A percentile compares a stretch with the other conserved stretches of the same genome.
These are phyloP conservation scores for Actinomortierella wolfii DNA, from an alignment of 371 early-diverging fungal genomes.

Conservation along the genomic window DNA sequence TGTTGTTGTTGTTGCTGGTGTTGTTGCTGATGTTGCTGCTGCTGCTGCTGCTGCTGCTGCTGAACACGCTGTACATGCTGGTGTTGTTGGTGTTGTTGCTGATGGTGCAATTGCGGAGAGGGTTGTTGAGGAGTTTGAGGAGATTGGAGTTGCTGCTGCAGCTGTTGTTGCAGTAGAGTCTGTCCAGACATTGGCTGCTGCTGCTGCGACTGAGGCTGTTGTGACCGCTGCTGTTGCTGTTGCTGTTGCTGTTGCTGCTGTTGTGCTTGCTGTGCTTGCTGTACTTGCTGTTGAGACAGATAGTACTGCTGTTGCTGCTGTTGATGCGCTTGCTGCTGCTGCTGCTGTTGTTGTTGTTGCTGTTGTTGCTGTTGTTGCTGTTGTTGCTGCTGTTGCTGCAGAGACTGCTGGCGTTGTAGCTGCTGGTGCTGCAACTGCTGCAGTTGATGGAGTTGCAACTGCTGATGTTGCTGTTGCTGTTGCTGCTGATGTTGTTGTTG, in stretches of 20 bases:
- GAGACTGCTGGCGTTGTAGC: constrained; percentile 14
- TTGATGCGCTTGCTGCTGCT: constrained; percentile 4
- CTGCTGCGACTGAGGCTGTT: not conserved
- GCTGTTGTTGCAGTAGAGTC: not conserved
- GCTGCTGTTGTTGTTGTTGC: constrained; percentile 7
- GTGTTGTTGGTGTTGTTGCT: too few species aligned
- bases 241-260: constrained; percentile 9
- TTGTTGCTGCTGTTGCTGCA: constrained; percentile 9
- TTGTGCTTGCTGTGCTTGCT: constrained; percentile 7
- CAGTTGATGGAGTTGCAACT: constrained; percentile 1
- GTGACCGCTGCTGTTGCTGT: not conserved
- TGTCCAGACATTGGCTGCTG: too few species aligned
- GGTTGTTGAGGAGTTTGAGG: constrained; percentile 22
- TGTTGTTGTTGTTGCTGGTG: constrained; percentile 2
- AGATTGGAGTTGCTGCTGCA: constrained; percentile 20
- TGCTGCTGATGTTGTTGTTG: constrained; percentile 19
- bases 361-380: constrained; percentile 14
- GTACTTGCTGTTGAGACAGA: constrained; percentile 6
- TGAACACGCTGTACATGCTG: not conserved
- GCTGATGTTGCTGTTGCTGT: constrained; percentile 19
- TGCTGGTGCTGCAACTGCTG: not conserved
- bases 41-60: not conserved
- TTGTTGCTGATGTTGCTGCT: not conserved
- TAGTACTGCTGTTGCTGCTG: constrained; percentile 12
- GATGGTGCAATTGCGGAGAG: constrained; percentile 4